Evolutionary conservation across 345 rosid species (phyloP).

Genomic region (Erodium maritimum): DNA sequence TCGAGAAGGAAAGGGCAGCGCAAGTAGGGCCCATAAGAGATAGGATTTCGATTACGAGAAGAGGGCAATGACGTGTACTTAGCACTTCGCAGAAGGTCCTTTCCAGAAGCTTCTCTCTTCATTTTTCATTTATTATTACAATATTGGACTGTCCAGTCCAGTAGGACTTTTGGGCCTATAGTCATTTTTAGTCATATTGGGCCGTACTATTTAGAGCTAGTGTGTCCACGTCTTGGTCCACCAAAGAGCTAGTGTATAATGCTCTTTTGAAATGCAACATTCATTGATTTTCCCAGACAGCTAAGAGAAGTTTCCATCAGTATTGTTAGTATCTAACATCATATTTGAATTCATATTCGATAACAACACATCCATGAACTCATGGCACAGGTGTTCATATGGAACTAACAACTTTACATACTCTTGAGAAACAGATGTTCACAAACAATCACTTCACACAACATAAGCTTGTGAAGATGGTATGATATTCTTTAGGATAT

Average conservation of each 20-base stretch:
- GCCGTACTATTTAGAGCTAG: no score
- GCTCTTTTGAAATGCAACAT: no score
- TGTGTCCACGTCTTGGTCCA: no score
- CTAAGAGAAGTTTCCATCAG: no score
- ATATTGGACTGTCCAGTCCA: background rate
- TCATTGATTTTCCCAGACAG: no score
- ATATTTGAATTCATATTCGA: no score
- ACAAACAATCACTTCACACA: background rate
- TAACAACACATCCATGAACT: no score
- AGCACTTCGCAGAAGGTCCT: conserved; percentile 11
- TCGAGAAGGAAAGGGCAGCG: conserved; percentile 23
- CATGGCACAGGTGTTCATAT: background rate
- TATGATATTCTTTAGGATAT: background rate
- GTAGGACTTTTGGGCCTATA: no score
- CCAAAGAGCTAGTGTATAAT: no score
- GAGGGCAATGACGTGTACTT: conserved; percentile 13
- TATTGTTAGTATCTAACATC: no score
- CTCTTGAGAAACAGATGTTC: no score
- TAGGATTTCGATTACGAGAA: conserved; percentile 10
- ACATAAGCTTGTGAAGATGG: background rate
- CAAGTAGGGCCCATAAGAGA: background rate
- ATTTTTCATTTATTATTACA: conserved; percentile 1
- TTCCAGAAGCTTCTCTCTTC: conserved; percentile 43
- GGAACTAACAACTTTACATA: background rate
- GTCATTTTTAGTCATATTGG: no score